Evolutionary conservation across 768 basidiomycete genomes (phyloP).

Genomic region (Royoungia palumana): DNA sequence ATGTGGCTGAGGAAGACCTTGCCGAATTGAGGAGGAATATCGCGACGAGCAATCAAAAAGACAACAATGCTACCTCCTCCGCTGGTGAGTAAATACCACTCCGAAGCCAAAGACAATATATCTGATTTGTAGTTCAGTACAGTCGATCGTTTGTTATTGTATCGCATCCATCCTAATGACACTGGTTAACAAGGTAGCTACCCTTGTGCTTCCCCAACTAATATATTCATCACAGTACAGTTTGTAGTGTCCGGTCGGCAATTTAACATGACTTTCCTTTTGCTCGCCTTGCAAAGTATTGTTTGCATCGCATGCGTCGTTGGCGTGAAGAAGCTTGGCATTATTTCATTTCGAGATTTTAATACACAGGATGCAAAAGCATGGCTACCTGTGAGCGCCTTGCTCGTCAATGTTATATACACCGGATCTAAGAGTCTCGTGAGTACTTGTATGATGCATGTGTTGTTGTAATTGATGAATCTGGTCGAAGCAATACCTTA

Average conservation of each 20-base stretch:
- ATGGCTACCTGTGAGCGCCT: constrained; percentile 93
- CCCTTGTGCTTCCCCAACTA: background rate
- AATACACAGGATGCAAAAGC: constrained; percentile 78
- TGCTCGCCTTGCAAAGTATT: constrained; percentile 84
- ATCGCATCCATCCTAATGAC: constrained; percentile 95
- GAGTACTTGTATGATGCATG: constrained; percentile 35
- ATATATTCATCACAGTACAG: constrained; percentile 37
- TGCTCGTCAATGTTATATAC: constrained; percentile 94
- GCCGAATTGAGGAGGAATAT: constrained; percentile 55
- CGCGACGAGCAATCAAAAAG: constrained; percentile 37
- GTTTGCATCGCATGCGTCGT: constrained; percentile 83
- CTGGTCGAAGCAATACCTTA: constrained; percentile 80
- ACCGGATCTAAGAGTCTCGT: constrained; percentile 97
- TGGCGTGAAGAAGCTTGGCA: constrained; percentile 64
- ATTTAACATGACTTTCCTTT: constrained; percentile 97
- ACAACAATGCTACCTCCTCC: constrained; percentile 16
- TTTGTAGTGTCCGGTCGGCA: constrained; percentile 91
- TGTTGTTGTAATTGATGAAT: background rate
- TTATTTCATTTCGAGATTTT: constrained; percentile 85
- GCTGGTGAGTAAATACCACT: constrained; percentile 17
- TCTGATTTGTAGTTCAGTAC: constrained; percentile 43
- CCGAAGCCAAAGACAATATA: background rate
- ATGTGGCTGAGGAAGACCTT: constrained; percentile 34
- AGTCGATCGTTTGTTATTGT: constrained; percentile 87
- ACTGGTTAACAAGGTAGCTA: constrained; percentile 84